phyloP scores from a whole-genome alignment of 257 asterid genomes.

The Gentiana dahurica region DNA sequence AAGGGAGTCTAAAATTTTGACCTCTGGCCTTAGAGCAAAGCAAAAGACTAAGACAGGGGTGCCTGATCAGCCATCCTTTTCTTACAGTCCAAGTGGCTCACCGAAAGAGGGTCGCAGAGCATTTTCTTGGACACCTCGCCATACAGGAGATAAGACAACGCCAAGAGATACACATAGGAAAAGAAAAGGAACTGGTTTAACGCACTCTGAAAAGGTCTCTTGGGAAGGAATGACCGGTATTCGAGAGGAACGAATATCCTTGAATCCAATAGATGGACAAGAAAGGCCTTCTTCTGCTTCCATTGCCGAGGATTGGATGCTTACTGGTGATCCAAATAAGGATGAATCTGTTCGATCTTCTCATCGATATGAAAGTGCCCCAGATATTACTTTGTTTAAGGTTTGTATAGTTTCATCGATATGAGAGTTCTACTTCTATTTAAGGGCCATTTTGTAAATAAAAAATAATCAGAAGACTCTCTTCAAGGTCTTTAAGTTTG shows the following conservation, averaged over 20 bases:
- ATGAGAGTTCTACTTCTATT: no score
- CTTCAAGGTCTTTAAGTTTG: no score
- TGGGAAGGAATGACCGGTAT: conserved; percentile 94
- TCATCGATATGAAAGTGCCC: conserved; percentile 90
- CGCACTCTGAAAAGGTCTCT: conserved; percentile 74
- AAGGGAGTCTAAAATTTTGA: conserved; percentile 61
- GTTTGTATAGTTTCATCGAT: conserved; percentile 19
- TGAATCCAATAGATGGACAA: conserved; percentile 74
- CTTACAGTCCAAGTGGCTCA: conserved; percentile 77
- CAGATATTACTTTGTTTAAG: conserved; percentile 89
- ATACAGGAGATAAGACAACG: conserved; percentile 66
- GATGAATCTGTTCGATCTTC: conserved; percentile 90
- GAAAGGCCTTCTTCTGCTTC: conserved; percentile 84
- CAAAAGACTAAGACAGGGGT: conserved; percentile 67
- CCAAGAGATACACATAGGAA: conserved; percentile 74
- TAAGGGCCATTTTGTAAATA: no score
- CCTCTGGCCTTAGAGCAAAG: conserved; percentile 67
- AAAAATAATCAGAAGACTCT: no score
- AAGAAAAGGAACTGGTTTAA: conserved; percentile 83
- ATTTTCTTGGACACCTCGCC: conserved; percentile 93
- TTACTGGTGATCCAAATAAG: conserved; percentile 69
- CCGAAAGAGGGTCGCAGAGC: conserved; percentile 99
- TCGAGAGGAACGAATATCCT: conserved; percentile 80
- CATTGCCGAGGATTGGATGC: conserved; percentile 97
- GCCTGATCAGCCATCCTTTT: conserved; percentile 70